Base-by-base conservation (phyloP, 768 basidiomycete species). In the Pleurotus sapidus region DNA sequence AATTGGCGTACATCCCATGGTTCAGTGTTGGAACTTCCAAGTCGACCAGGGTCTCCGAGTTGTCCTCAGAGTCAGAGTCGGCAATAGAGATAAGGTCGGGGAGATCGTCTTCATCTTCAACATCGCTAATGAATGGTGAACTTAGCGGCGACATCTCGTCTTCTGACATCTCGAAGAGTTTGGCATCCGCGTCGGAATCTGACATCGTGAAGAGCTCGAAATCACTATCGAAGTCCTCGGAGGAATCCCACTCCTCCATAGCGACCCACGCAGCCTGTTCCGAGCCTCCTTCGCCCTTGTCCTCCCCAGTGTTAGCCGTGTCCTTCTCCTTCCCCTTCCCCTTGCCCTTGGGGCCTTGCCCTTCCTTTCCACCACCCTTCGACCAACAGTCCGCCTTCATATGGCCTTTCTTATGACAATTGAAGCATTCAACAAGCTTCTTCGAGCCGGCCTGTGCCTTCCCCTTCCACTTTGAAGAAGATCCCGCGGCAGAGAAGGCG, bases 321-420 rank as follows among this genome's bases (percentile, higher is more conserved):
- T 63, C 40, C 43, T 57, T 56, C 27, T 64, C 43, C 18, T 43
- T 50, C n/a, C 57, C 46, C 47, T 68, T 63, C 58, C 64, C 51
- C 45, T 58, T 49, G 55, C 60, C 61, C 51, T 64, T 65, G 3
- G 65, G 71, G 49, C 67, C 64, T 57, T 72, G 66, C 25, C 71
- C 74, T 57, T 74, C 71, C 37, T 62, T 65, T 49, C 71, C 72
- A 56, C 72, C 72, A 3, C 72, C 72, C 49, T 67, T 67, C 12
- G 58, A 53, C 68, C 66, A 68, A 55, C 68, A 70, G 39, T 69
- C 67, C n/a, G 39, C 43, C 34, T 38, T 55, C 2, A 62, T 59
- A 56, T 74, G 72, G 3, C 70, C 71, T 18, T 60, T 70, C 62
- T 68, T 70, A 38, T 65, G 50, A 50, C 72, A 73, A 50, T 73